phyloP scores from a whole-genome alignment of 2,329 filamentous ascomycete species.

The Xylariaceae sp. region DNA sequence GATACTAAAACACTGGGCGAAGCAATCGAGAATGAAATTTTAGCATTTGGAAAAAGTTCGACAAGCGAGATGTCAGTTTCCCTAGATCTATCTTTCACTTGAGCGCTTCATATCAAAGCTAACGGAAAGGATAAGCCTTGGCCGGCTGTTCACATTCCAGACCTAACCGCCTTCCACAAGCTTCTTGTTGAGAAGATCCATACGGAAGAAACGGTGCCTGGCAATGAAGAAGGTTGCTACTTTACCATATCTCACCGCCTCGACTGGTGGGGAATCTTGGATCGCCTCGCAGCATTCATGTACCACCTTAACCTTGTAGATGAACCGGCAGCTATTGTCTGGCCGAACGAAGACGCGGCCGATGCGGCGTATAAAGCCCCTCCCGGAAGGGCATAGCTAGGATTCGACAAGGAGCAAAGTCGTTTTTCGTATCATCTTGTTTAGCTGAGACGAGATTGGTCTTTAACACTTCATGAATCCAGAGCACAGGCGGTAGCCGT shows the following conservation, averaged over 20 bases:
- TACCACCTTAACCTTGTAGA: background rate
- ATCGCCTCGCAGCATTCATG: background rate
- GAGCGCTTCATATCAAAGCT: too few species aligned
- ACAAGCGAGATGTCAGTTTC: too few species aligned
- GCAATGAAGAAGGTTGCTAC: background rate
- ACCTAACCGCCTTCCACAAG: background rate
- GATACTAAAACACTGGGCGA: conserved; percentile 56
- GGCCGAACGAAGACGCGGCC: background rate
- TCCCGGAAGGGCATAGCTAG: background rate
- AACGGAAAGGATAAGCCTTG: too few species aligned
- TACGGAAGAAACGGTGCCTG: background rate
- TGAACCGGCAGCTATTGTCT: background rate
- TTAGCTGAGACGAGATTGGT: background rate
- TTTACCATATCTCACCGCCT: background rate
- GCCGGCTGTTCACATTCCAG: background rate
- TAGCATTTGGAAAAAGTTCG: too few species aligned
- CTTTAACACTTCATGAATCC: background rate
- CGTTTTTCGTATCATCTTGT: background rate
- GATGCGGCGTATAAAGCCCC: background rate
- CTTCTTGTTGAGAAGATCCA: background rate
- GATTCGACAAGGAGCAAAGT: background rate
- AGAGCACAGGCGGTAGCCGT: background rate
- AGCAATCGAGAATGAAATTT: conserved; percentile 37
- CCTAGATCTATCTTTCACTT: too few species aligned
- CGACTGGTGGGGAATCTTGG: background rate